A percentile compares a stretch with the other conserved stretches of the same genome.
phyloP scores from a whole-genome alignment of 2,329 filamentous ascomycete genomes.

The Fusarium chaquense region DNA sequence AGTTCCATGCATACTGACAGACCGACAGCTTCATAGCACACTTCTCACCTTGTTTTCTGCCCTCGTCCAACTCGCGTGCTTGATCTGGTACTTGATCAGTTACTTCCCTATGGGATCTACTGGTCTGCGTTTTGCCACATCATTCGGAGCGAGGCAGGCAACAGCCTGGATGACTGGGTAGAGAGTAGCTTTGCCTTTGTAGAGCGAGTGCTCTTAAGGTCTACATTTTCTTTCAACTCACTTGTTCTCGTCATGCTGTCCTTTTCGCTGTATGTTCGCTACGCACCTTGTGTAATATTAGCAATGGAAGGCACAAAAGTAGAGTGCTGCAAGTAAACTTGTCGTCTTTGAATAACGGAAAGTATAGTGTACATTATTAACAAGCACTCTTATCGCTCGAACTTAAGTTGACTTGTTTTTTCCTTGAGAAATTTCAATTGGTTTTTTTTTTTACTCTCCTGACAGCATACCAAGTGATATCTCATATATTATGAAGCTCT shows the following conservation, averaged over 20 bases:
- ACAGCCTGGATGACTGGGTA: conserved; percentile 88
- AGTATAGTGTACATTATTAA: not conserved
- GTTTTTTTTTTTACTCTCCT: not conserved
- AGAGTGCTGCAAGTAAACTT: not conserved
- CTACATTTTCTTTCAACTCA: not conserved
- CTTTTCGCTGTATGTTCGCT: conserved; percentile 5
- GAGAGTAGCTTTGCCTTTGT: not conserved
- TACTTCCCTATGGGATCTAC: conserved; percentile 98
- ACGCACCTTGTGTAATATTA: conserved; percentile 20
- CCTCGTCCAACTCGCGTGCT: conserved; percentile 82
- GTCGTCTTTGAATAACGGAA: conserved; percentile 3
- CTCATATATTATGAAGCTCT: not conserved
- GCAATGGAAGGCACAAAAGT: conserved; percentile 7
- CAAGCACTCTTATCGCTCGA: not conserved
- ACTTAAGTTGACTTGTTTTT: not conserved
- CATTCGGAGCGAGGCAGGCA: conserved; percentile 86
- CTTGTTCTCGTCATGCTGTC: not conserved
- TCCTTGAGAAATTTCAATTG: not conserved
- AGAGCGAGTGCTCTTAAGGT: not conserved
- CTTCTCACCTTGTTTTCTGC: conserved; percentile 87
- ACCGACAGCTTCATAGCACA: conserved; percentile 79
- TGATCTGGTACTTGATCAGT: conserved; percentile 94
- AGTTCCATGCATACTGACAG: conserved; percentile 22
- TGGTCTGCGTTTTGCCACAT: conserved; percentile 86
- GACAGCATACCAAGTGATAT: not conserved